Evolutionary conservation across 2,329 filamentous ascomycete genomes (phyloP), one percentile per base, ranked within the genome.

Genomic region (Trichothecium roseum): DNA sequence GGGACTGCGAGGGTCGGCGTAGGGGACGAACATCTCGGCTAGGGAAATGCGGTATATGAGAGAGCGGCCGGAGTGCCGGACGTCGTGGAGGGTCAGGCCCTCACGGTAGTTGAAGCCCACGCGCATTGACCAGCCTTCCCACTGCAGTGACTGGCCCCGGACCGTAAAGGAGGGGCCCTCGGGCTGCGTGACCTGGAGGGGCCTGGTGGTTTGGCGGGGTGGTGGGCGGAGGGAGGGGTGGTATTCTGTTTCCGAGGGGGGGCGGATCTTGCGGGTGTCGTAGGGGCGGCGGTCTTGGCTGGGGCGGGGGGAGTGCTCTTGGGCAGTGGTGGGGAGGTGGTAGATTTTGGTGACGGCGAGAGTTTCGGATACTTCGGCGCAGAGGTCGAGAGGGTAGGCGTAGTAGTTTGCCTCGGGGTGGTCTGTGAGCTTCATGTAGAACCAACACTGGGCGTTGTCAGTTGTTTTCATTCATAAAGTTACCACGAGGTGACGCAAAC

Each of bases 101-200:
- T 84, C 80, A 8, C 79, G 63, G 37, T 71, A 68, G 59, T 80
- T 82, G 62, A 80, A 83, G 10, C 71, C 70, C 9, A 84, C 69
- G 18, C 76, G 62, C 55, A 85, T 73, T 3, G 68, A 63, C 77
- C 78, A 82, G 47, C 79, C 74, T 51, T 77, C 69, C 72, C 72
- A 78, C 35, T 58, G 48, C 10, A 72, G 46, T 12, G 48, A 45
- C 41, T 60, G 59, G 43, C 64, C 52, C 36, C 55, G 55, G n/a
- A 79, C 61, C 2, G 55, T 43, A 36, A 56, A 57, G 0, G 54
- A 57, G 1, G 52, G 48, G 2, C 53, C 53, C 18, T 55, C 47
- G 0, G 53, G 54, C 37, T 56, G 53, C 2, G 45, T 36, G 1
- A 57, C 44, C 2, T 49, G 46, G 22, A 53, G 52, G 0, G 53